These are phyloP conservation scores for Phytophthora pinifolia DNA, from an alignment of 352 stramenopile species.

Conservation along the genomic window DNA sequence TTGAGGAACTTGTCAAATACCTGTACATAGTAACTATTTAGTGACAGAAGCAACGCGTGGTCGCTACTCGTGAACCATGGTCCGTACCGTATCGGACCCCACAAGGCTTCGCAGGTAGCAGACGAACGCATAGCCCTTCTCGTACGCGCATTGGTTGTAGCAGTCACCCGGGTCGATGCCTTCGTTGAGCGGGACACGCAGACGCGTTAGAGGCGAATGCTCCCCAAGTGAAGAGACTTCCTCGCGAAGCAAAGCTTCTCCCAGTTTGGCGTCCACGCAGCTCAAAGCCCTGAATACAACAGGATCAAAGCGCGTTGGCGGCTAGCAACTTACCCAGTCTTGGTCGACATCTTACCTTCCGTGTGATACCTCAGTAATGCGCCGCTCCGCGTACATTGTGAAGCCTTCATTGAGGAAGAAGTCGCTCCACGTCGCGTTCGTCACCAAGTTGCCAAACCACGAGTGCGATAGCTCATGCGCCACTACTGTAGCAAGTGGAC, in stretches of 20 bases:
- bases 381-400: slow-evolving; percentile 83
- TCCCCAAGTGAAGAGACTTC: slow-evolving; percentile 74
- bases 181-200: slow-evolving; percentile 70
- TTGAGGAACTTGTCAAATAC: slow-evolving; percentile 79
- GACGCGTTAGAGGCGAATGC: slow-evolving; percentile 61
- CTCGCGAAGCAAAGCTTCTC: slow-evolving; percentile 60
- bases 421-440: slow-evolving; percentile 84
- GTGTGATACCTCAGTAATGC: slow-evolving; percentile 65
- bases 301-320: neutral
- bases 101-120: slow-evolving; percentile 72
- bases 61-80: too few relatives aligned
- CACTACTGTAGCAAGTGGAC: slow-evolving; percentile 40
- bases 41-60: too few relatives aligned
- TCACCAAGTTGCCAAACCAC: slow-evolving; percentile 86
- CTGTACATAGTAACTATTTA: too few relatives aligned
- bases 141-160: slow-evolving; percentile 84
- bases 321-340: neutral
- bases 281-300: slow-evolving; percentile 44
- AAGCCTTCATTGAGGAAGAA: slow-evolving; percentile 91
- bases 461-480: slow-evolving; percentile 86
- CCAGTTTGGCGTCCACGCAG: slow-evolving; percentile 74
- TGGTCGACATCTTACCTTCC: slow-evolving; percentile 38
- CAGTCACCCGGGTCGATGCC: slow-evolving; percentile 79
- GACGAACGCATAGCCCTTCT: slow-evolving; percentile 81
- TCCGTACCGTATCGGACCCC: slow-evolving; percentile 60